phyloP scores from a whole-genome alignment of 345 rosid genomes.

The Gossypium arboreum region DNA sequence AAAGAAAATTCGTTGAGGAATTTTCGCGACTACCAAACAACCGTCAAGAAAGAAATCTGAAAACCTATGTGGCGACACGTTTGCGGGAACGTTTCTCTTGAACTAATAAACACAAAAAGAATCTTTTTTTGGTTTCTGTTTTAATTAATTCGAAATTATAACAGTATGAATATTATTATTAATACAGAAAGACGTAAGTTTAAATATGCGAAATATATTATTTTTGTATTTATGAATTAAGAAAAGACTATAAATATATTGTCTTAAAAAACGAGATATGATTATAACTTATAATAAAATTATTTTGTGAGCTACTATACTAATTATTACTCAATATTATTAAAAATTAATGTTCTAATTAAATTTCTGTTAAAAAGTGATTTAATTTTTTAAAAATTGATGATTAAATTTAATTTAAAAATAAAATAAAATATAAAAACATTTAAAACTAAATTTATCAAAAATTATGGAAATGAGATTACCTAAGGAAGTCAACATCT shows the following conservation, averaged over 20 bases:
- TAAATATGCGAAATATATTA: rapidly evolving
- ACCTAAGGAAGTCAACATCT: background rate
- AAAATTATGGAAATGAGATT: no score
- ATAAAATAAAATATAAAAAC: no score
- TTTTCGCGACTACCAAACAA: background rate
- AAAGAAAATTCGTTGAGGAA: background rate
- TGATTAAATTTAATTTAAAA: no score
- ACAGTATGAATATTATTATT: rapidly evolving
- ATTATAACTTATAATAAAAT: no score
- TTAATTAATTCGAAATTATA: background rate
- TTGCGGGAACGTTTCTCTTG: constrained; percentile 18
- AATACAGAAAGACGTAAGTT: rapidly evolving
- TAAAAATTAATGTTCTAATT: no score
- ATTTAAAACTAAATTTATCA: no score
- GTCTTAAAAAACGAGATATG: no score
- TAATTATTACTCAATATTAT: no score
- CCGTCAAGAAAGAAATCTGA: background rate
- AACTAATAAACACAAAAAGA: no score
- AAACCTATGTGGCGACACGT: constrained; percentile 53
- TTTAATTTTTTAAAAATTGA: no score
- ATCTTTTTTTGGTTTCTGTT: background rate
- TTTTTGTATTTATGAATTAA: rapidly evolving
- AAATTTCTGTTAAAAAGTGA: no score
- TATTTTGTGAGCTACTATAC: no score
- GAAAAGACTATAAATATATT: rapidly evolving